Percentiles rank a stretch among this genome's conserved stretches.
Conservation (phyloP, 2,329 filamentous ascomycete species). For the Ploettnerulaceae sp. region DNA sequence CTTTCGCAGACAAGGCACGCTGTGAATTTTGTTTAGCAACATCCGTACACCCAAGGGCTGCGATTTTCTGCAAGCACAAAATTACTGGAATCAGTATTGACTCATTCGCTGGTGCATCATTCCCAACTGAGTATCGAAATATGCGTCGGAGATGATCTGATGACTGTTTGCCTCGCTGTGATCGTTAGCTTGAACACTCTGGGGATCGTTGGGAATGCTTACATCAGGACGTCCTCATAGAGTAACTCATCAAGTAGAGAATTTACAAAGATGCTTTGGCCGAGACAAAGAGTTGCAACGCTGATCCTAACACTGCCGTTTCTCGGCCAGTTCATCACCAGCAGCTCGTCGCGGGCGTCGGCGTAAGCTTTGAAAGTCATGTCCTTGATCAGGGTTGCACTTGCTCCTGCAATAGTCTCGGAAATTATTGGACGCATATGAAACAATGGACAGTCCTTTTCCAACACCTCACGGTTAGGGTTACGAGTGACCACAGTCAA, state of each 20-base stretch:
- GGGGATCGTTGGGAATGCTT: background rate
- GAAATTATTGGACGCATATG: too few species aligned
- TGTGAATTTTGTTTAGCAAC: background rate
- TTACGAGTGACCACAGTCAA: conserved; percentile 3
- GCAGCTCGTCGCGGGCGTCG: background rate
- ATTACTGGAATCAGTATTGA: background rate
- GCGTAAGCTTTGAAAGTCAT: background rate
- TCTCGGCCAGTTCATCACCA: background rate
- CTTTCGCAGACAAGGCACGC: too few species aligned
- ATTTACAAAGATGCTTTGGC: background rate
- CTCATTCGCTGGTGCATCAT: background rate
- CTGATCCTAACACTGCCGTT: background rate
- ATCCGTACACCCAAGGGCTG: background rate
- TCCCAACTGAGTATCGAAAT: background rate
- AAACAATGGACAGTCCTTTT: too few species aligned
- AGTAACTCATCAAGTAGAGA: background rate
- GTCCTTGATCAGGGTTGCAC: too few species aligned
- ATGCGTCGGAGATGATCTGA: background rate
- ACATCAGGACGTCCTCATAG: conserved; percentile 2
- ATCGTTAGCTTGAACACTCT: background rate
- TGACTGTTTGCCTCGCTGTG: background rate
- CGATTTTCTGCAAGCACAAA: background rate
- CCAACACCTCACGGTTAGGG: too few species aligned
- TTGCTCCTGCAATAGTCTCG: too few species aligned
- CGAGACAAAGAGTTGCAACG: background rate